These are phyloP conservation scores for Hamigera avellanea DNA, from an alignment of 495 filamentous ascomycete genomes.

Conservation along the genomic window DNA sequence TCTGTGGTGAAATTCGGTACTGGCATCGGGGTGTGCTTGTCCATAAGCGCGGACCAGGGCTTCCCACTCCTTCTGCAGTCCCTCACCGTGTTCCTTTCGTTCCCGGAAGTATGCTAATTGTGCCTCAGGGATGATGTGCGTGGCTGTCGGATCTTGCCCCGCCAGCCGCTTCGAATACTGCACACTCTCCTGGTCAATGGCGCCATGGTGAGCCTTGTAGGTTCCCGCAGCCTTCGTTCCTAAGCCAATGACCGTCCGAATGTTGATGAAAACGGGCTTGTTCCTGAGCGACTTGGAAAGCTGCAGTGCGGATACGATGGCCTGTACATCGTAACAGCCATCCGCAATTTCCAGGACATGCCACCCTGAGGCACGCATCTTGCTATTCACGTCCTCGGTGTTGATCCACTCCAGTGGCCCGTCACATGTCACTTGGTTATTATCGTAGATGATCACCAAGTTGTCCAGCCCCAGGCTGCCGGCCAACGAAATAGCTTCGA, in stretches of 20 bases:
- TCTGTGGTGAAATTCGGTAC: slow-evolving; percentile 17
- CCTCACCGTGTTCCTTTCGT: slow-evolving; percentile 10
- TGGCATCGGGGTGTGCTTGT: slow-evolving; percentile 19
- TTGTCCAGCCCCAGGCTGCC: slow-evolving; percentile 40
- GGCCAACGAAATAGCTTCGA: slow-evolving; percentile 41
- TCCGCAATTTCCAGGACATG: slow-evolving; percentile 35
- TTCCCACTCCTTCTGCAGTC: slow-evolving; percentile 19
- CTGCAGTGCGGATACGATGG: slow-evolving; percentile 27
- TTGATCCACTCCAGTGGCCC: slow-evolving; percentile 23
- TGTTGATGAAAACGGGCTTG: slow-evolving; percentile 40
- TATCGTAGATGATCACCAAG: slow-evolving; percentile 41
- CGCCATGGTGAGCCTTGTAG: slow-evolving; percentile 26
- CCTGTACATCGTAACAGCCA: slow-evolving; percentile 28
- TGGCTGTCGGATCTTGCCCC: slow-evolving; percentile 3
- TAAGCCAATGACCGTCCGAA: slow-evolving; percentile 34
- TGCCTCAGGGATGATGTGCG: background rate
- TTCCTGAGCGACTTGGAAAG: slow-evolving; percentile 13
- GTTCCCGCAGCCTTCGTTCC: slow-evolving; percentile 25
- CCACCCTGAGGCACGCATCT: slow-evolving; percentile 39
- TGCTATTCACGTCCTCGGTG: slow-evolving; percentile 37
- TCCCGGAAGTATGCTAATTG: slow-evolving; percentile 4
- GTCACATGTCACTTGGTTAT: slow-evolving; percentile 37
- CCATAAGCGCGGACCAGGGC: slow-evolving; percentile 18
- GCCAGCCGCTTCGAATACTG: slow-evolving; percentile 1
- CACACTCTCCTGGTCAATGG: slow-evolving; percentile 25